Evolutionary conservation across 2,329 filamentous ascomycete genomes (phyloP).

Genomic region (Aspergillus persii): DNA sequence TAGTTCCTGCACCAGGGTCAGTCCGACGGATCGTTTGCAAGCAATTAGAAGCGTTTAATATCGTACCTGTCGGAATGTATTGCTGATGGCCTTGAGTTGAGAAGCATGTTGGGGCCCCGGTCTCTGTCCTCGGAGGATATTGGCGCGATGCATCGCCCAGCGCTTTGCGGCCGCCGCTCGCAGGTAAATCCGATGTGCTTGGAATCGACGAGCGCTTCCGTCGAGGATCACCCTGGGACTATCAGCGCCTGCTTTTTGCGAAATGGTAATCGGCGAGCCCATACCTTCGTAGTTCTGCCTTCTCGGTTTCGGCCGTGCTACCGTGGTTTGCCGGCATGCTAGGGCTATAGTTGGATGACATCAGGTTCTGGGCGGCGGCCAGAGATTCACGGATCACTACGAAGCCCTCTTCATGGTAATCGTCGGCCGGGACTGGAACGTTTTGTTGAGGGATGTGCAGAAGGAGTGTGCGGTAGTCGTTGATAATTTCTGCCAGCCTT

Average conservation of each 20-base stretch:
- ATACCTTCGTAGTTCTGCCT: conserved; percentile 56
- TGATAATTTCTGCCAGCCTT: conserved; percentile 62
- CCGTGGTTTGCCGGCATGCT: conserved; percentile 41
- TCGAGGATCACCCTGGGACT: conserved; percentile 58
- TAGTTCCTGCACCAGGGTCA: conserved; percentile 50
- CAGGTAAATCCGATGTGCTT: conserved; percentile 61
- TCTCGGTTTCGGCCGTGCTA: conserved; percentile 54
- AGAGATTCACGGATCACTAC: conserved; percentile 56
- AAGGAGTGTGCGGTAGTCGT: conserved; percentile 62
- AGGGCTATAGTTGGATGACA: conserved; percentile 53
- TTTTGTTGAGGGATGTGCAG: conserved; percentile 57
- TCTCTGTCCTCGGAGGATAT: conserved; percentile 51
- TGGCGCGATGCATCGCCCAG: conserved; percentile 56
- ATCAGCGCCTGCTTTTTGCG: neutral
- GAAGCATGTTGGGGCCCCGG: conserved; percentile 48
- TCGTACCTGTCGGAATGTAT: conserved; percentile 50
- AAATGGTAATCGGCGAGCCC: neutral
- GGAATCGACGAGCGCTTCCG: conserved; percentile 59
- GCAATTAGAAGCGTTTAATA: neutral
- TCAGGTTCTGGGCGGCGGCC: conserved; percentile 54
- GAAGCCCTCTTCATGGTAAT: conserved; percentile 60
- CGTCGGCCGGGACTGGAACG: conserved; percentile 51
- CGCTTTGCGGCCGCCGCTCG: conserved; percentile 57
- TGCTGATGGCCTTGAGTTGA: conserved; percentile 50
- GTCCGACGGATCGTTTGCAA: neutral